Conservation (phyloP, 1,139 yeast species). For the Tardiomyces digboiensis region DNA sequence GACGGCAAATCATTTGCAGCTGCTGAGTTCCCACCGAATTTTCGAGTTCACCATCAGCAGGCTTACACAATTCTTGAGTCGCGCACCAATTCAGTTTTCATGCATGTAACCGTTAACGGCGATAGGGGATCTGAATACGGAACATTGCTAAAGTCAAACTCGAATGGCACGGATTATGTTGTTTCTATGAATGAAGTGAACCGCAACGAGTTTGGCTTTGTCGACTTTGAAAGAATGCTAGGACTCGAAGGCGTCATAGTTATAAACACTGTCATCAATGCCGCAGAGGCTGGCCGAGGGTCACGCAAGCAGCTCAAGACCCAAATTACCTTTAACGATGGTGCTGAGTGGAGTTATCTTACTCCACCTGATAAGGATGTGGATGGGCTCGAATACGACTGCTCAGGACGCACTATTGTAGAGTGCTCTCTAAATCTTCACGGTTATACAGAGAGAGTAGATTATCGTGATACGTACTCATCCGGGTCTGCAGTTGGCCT, state of each 20-base stretch:
- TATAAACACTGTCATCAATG: slow-evolving; percentile 58
- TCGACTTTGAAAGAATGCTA: slow-evolving; percentile 80
- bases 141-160: slow-evolving; percentile 78
- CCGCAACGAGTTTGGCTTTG: slow-evolving; percentile 63
- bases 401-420: slow-evolving; percentile 35
- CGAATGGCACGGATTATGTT: slow-evolving; percentile 92
- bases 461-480: slow-evolving; percentile 74
- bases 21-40: slow-evolving; percentile 68
- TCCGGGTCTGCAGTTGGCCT: slow-evolving; percentile 87
- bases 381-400: slow-evolving; percentile 45
- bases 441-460: slow-evolving; percentile 84
- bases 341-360: slow-evolving; percentile 74
- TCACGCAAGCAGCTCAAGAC: slow-evolving; percentile 50
- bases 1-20: slow-evolving; percentile 79
- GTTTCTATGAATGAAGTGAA: slow-evolving; percentile 65
- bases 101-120: slow-evolving; percentile 68
- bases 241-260: slow-evolving; percentile 85
- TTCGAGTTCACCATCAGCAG: slow-evolving; percentile 52
- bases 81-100: slow-evolving; percentile 60
- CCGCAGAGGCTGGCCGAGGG: slow-evolving; percentile 31
- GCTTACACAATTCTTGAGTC: slow-evolving; percentile 85
- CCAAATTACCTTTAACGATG: slow-evolving; percentile 81
- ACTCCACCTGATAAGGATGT: slow-evolving; percentile 60
- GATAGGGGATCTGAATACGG: slow-evolving; percentile 56
- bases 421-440: slow-evolving; percentile 75